Evolutionary conservation across 805 yeast species (phyloP).

Genomic region (Clavispora vitiphila): DNA sequence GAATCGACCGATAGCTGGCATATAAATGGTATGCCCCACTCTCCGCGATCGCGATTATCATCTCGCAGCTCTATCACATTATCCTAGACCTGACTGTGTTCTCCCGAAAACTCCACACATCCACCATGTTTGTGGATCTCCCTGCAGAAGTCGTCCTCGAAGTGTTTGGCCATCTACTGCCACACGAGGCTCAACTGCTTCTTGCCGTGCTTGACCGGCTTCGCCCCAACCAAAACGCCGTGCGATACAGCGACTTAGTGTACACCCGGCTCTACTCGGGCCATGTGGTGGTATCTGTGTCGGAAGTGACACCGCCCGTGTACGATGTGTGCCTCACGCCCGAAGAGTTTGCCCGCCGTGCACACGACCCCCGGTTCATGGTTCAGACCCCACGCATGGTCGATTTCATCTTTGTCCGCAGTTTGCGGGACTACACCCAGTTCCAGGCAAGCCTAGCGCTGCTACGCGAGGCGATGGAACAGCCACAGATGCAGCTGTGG

Average conservation of each 20-base stretch:
- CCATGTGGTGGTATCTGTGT: background rate
- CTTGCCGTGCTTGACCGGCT: background rate
- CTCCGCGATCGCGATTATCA: background rate
- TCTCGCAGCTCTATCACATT: background rate
- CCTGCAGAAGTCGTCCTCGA: conserved; percentile 11
- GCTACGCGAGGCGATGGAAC: conserved; percentile 11
- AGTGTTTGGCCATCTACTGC: conserved; percentile 8
- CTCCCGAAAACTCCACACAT: background rate
- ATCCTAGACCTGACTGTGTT: too few species aligned
- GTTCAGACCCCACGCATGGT: conserved; percentile 5
- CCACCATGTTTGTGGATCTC: conserved; percentile 3
- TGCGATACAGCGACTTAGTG: background rate
- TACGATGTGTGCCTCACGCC: conserved; percentile 9
- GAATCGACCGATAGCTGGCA: too few species aligned
- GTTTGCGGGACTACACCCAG: conserved; percentile 10
- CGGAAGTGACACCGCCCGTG: conserved; percentile 1
- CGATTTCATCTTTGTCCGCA: conserved; percentile 5
- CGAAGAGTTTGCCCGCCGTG: conserved; percentile 1
- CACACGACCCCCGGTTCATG: conserved; percentile 5
- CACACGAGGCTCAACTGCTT: background rate
- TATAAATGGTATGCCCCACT: too few species aligned
- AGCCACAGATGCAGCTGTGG: conserved; percentile 4
- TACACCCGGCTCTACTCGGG: conserved; percentile 1
- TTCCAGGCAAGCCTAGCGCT: conserved; percentile 8
- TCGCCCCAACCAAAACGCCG: background rate